Evolutionary conservation across 331 rosid genomes (phyloP).

Genomic region (Pyrus hybrid): DNA sequence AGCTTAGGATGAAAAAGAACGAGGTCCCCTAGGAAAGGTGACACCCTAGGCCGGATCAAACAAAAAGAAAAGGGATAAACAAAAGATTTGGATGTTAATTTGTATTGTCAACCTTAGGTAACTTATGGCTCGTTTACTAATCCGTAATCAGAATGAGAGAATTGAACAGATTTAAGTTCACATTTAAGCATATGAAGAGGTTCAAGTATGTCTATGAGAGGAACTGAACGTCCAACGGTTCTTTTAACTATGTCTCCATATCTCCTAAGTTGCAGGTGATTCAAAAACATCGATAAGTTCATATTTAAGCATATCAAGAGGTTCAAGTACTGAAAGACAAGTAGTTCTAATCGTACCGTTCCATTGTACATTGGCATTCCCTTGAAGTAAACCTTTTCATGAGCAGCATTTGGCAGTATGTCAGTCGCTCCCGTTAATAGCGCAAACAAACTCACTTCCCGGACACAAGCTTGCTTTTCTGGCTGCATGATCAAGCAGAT

Average conservation of each 20-base stretch:
- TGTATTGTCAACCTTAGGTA: no score
- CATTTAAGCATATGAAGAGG: no score
- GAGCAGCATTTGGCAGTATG: slow-evolving; percentile 66
- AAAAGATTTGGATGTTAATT: no score
- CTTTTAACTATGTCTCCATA: slow-evolving; percentile 77
- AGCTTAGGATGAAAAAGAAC: no score
- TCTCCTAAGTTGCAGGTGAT: slow-evolving; percentile 64
- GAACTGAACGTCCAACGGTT: slow-evolving; percentile 40
- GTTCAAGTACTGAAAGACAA: background rate
- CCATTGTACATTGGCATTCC: slow-evolving; percentile 77
- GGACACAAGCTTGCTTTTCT: slow-evolving; percentile 57
- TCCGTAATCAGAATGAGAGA: no score
- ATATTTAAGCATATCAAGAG: background rate
- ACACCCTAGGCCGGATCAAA: no score
- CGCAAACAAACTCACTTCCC: slow-evolving; percentile 72
- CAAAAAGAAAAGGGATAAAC: no score
- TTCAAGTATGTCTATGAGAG: no score
- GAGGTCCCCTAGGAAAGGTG: no score
- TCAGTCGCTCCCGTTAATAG: slow-evolving; percentile 55
- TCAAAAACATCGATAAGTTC: background rate
- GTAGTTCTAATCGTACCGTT: slow-evolving; percentile 39
- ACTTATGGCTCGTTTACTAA: no score
- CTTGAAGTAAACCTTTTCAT: slow-evolving; percentile 62
- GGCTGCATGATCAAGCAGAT: slow-evolving; percentile 45
- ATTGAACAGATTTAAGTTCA: no score